Evolutionary conservation across 2,329 filamentous ascomycete species (phyloP).

Genomic region (Dothideomycetes sp.): DNA sequence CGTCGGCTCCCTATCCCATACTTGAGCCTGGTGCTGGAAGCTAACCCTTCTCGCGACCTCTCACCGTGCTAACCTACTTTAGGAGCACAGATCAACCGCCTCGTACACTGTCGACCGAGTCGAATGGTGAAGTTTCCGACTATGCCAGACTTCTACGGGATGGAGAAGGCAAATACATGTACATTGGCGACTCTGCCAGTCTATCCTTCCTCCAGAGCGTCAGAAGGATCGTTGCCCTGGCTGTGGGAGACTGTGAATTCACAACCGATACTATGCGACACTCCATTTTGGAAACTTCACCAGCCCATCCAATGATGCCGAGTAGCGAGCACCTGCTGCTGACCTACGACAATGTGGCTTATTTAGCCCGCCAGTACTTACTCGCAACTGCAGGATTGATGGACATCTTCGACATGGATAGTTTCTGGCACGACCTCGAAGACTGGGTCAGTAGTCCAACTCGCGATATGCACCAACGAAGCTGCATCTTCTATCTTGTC

Average conservation of each 20-base stretch:
- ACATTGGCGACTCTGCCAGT: slow-evolving; percentile 43
- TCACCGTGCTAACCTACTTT: too few species aligned
- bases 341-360: slow-evolving; percentile 27
- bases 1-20: too few species aligned
- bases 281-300: slow-evolving; percentile 6
- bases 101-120: slow-evolving; percentile 2
- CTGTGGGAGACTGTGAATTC: slow-evolving; percentile 9
- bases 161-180: slow-evolving; percentile 43
- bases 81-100: neutral
- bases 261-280: slow-evolving; percentile 6
- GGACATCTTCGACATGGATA: slow-evolving; percentile 32
- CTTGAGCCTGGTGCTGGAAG: too few species aligned
- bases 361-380: slow-evolving; percentile 31
- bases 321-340: slow-evolving; percentile 14
- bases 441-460: slow-evolving; percentile 4
- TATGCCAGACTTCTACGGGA: slow-evolving; percentile 38
- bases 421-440: slow-evolving; percentile 1
- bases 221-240: slow-evolving; percentile 32
- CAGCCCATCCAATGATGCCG: neutral
- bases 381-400: slow-evolving; percentile 37
- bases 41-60: too few species aligned
- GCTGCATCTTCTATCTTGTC: slow-evolving; percentile 40
- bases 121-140: slow-evolving; percentile 30
- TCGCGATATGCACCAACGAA: slow-evolving; percentile 26
- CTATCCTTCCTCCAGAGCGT: slow-evolving; percentile 43